These are phyloP conservation scores for Davidsoniella australis DNA, from an alignment of 2,329 filamentous ascomycete genomes.

Conservation along the genomic window DNA sequence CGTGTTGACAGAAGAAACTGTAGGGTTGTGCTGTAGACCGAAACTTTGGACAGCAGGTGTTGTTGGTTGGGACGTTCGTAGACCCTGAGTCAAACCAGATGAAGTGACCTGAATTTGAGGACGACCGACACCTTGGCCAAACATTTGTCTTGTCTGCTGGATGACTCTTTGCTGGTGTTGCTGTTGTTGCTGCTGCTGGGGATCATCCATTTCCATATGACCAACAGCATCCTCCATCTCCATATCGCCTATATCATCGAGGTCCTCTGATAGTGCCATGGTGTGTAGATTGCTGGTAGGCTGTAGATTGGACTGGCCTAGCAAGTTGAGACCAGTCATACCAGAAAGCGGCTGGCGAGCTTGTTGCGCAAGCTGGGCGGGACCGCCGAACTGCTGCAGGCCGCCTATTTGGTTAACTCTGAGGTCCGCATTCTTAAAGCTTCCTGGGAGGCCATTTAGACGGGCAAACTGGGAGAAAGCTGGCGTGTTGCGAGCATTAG, in stretches of 20 bases:
- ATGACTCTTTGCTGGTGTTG: slow-evolving; percentile 24
- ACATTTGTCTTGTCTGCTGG: slow-evolving; percentile 53
- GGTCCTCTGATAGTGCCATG: slow-evolving; percentile 32
- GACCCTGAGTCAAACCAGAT: slow-evolving; percentile 56
- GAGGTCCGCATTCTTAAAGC: slow-evolving; percentile 1
- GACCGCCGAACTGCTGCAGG: slow-evolving; percentile 12
- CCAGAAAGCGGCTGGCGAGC: slow-evolving; percentile 12
- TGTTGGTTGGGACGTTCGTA: slow-evolving; percentile 70
- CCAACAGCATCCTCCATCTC: slow-evolving; percentile 79
- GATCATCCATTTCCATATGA: slow-evolving; percentile 45
- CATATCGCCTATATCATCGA: slow-evolving; percentile 86
- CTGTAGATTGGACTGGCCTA: slow-evolving; percentile 23
- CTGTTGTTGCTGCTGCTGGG: slow-evolving; percentile 24
- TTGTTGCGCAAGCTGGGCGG: slow-evolving; percentile 12
- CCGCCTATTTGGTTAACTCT: slow-evolving; percentile 4
- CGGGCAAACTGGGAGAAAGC: slow-evolving; percentile 24
- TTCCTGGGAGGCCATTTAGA: background rate
- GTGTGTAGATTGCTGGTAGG: slow-evolving; percentile 26
- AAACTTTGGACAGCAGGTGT: slow-evolving; percentile 67
- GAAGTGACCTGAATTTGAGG: slow-evolving; percentile 71
- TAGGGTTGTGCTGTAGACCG: slow-evolving; percentile 79
- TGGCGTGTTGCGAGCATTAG: slow-evolving; percentile 23
- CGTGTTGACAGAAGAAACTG: slow-evolving; percentile 92
- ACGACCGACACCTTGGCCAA: slow-evolving; percentile 41
- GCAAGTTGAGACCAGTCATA: slow-evolving; percentile 11